A percentile compares a stretch with the other conserved stretches of the same genome.
Evolutionary conservation across 176 grass and related monocot species (phyloP).

Genomic region (Carex cristatella): DNA sequence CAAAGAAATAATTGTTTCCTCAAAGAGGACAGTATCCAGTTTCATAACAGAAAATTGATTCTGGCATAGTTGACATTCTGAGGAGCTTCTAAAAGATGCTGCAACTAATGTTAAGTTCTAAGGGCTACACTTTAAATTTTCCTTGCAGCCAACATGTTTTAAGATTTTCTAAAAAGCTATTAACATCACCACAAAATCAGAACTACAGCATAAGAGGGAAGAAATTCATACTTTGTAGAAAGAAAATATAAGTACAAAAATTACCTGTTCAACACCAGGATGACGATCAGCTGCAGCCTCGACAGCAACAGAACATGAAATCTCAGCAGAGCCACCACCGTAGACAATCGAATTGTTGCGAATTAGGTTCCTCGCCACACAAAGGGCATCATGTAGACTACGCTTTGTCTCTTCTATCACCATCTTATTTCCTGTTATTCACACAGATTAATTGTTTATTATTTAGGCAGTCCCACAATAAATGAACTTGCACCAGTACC

Average conservation of each 20-base stretch:
- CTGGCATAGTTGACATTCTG: neutral
- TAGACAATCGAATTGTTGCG: slow-evolving; percentile 74
- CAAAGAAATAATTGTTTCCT: neutral
- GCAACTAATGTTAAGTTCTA: neutral
- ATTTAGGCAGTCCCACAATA: neutral
- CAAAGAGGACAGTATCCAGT: neutral
- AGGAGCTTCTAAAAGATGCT: neutral
- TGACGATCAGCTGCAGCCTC: slow-evolving; percentile 65
- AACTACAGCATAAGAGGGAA: neutral
- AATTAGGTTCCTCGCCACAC: slow-evolving; percentile 89
- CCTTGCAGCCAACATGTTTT: neutral
- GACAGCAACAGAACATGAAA: slow-evolving; percentile 76
- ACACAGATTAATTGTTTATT: neutral
- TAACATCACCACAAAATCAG: neutral
- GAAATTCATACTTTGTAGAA: neutral
- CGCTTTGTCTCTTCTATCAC: slow-evolving; percentile 88
- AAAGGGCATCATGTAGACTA: slow-evolving; percentile 75
- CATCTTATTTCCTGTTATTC: slow-evolving; percentile 78
- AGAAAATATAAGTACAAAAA: neutral
- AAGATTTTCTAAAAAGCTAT: neutral
- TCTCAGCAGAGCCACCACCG: slow-evolving; percentile 78
- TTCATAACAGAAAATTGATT: neutral
- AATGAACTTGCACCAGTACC: neutral
- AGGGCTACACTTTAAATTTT: neutral
- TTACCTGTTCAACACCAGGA: slow-evolving; percentile 86